These are phyloP conservation scores for Fusarium foetens DNA, from an alignment of 2,329 filamentous ascomycete species.

Conservation along the genomic window DNA sequence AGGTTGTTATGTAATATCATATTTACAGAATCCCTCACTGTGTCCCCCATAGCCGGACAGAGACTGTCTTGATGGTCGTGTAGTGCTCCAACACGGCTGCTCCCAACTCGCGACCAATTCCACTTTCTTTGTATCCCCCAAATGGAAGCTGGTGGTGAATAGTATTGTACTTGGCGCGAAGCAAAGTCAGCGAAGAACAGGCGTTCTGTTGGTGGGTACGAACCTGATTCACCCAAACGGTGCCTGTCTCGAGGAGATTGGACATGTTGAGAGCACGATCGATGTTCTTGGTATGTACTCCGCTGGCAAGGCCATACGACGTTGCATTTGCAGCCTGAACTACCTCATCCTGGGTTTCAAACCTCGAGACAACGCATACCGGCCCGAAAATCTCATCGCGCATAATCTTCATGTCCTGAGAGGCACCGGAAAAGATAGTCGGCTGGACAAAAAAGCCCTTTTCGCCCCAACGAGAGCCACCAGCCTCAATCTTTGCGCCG, in stretches of 20 bases:
- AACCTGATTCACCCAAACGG: background rate
- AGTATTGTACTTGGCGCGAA: background rate
- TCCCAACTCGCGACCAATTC: background rate
- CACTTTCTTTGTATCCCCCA: background rate
- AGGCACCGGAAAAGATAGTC: background rate
- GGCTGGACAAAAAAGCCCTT: background rate
- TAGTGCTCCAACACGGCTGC: background rate
- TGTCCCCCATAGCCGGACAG: background rate
- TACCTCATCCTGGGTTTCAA: background rate
- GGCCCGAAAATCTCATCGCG: background rate
- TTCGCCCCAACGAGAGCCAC: background rate
- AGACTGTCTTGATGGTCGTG: background rate
- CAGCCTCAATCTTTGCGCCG: background rate
- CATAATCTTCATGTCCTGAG: background rate
- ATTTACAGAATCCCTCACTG: rapidly evolving
- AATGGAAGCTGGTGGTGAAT: background rate
- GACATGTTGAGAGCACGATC: background rate
- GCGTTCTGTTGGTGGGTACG: no score
- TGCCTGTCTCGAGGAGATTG: background rate
- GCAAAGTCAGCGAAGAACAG: background rate
- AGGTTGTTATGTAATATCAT: no score
- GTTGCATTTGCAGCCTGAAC: rapidly evolving
- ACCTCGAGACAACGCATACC: rapidly evolving
- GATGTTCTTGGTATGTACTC: background rate
- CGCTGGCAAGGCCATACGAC: background rate